Evolutionary conservation across 768 basidiomycete genomes (phyloP), one percentile per base, ranked within the genome.

Genomic region (Lepiota brunneoincarnata): DNA sequence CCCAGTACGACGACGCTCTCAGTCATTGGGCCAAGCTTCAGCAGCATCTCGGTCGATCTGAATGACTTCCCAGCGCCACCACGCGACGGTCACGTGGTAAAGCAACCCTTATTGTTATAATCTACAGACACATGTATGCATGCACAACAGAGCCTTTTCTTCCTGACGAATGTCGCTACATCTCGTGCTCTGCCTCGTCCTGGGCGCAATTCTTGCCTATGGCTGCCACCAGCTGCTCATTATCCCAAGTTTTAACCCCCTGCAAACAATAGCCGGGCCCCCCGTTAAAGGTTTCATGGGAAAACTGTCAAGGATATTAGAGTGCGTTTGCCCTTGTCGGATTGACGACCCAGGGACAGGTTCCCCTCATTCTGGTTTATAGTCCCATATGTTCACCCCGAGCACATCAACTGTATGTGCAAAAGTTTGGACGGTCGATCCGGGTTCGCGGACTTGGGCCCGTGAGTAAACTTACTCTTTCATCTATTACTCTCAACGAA

Each of bases 401-500:
- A 57, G 75, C 75, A 1, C 80, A 89, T 57, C 80, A 84, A 39
- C 60, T 65, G 9, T 79, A 80, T 49, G 76, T 81, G 6, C 64
- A 77, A 56, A 73, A 75, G 49, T 89, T 87, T 62, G 91, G 91
- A 3, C 77, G 86, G 54, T 84, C 80, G 45, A 76, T 91, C 38
- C 81, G 85, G 35, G 77, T 92, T 47, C 77, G 81, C 42, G 90
- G 89, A 3, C 56, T 86, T 11, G 78, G 80, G 43, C 85, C 86
- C 48, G 89, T 91, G 69, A 57, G 89, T 21, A 28, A 17, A 41
- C 17, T 15, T 10, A 41, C 38, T 15, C 24, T 39, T 20, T 37
- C n/a, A 10, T 48, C 18, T 9, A 24, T 4, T 21, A 39, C 42
- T 38, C 3, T 12, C 12, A 2, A 35, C 20, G 11, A 15, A 20